These are phyloP conservation scores for Geotrichum siamense DNA, from an alignment of 1,139 yeast genomes.

Conservation along the genomic window DNA sequence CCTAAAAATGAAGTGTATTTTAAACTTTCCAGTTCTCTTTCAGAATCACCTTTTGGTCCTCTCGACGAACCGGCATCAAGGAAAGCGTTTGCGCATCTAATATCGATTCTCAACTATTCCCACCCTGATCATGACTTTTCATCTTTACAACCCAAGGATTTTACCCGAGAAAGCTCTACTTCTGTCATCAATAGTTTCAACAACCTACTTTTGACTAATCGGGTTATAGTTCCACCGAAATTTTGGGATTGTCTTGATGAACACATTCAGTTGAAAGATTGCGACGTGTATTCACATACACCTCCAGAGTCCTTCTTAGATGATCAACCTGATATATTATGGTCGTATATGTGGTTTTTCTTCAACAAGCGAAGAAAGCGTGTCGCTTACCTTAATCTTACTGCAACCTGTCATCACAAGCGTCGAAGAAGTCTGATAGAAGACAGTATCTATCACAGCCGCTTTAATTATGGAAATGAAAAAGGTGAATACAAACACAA, in stretches of 20 bases:
- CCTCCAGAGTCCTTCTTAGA: slow-evolving; percentile 76
- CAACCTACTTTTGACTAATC: slow-evolving; percentile 71
- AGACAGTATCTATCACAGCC: too few relatives aligned
- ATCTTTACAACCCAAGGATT: slow-evolving; percentile 78
- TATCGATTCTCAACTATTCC: slow-evolving; percentile 83
- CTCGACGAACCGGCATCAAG: slow-evolving; percentile 75
- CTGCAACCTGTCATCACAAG: slow-evolving; percentile 31
- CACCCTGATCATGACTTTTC: slow-evolving; percentile 96
- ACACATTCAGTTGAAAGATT: slow-evolving; percentile 74
- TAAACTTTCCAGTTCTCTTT: slow-evolving; percentile 20
- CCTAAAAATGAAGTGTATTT: slow-evolving; percentile 6
- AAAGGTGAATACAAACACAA: slow-evolving; percentile 1
- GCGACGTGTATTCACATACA: slow-evolving; percentile 68
- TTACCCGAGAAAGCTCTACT: slow-evolving; percentile 47
- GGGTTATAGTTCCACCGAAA: slow-evolving; percentile 52
- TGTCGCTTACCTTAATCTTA: slow-evolving; percentile 72
- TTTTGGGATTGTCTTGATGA: slow-evolving; percentile 86
- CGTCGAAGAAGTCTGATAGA: slow-evolving; percentile 9
- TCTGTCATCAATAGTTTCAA: slow-evolving; percentile 68
- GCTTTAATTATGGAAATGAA: too few relatives aligned
- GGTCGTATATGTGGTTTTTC: slow-evolving; percentile 92
- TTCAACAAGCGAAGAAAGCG: slow-evolving; percentile 86
- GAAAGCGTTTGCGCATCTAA: slow-evolving; percentile 81
- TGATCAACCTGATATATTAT: slow-evolving; percentile 67
- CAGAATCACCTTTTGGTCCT: slow-evolving; percentile 85